Conservation (phyloP, 495 filamentous ascomycete genomes). For the Saxispiralis lemnorum region DNA sequence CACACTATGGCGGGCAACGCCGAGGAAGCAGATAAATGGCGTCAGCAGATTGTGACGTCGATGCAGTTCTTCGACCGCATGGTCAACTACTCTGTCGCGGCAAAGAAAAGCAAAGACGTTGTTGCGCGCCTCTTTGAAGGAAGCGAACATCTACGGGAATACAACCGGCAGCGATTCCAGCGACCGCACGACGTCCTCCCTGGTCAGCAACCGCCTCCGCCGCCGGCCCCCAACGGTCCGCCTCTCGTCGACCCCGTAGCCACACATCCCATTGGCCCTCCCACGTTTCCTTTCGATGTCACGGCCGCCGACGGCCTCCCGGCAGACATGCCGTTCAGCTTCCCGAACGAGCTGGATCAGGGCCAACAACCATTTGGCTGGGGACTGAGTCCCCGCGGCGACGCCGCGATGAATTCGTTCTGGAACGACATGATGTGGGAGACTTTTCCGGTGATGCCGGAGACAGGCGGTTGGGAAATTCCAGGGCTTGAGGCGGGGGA, state of each 20-base stretch:
- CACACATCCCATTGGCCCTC: no score
- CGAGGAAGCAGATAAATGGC: slow-evolving; percentile 21
- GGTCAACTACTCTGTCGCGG: slow-evolving; percentile 52
- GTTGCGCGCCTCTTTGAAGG: slow-evolving; percentile 55
- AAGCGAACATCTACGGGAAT: slow-evolving; percentile 13
- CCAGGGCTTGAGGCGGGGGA: not conserved
- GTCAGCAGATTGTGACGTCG: slow-evolving; percentile 45
- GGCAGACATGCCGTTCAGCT: no score
- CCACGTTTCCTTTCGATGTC: no score
- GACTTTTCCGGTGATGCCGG: slow-evolving; percentile 5
- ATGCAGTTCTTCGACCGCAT: slow-evolving; percentile 50
- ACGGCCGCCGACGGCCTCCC: not conserved
- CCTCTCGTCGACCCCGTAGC: no score
- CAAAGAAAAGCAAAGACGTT: slow-evolving; percentile 49
- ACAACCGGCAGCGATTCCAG: slow-evolving; percentile 3
- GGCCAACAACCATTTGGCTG: not conserved
- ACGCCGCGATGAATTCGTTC: slow-evolving; percentile 14
- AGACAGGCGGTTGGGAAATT: not conserved
- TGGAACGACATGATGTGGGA: slow-evolving; percentile 27
- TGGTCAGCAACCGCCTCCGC: no score
- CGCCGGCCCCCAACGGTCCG: no score
- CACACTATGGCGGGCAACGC: slow-evolving; percentile 9
- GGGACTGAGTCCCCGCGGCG: slow-evolving; percentile 4
- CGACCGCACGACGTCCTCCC: not conserved
- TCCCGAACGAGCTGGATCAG: no score